Conservation (phyloP, 202 grass and related monocot species). For the Tripidium arundinaceum region DNA sequence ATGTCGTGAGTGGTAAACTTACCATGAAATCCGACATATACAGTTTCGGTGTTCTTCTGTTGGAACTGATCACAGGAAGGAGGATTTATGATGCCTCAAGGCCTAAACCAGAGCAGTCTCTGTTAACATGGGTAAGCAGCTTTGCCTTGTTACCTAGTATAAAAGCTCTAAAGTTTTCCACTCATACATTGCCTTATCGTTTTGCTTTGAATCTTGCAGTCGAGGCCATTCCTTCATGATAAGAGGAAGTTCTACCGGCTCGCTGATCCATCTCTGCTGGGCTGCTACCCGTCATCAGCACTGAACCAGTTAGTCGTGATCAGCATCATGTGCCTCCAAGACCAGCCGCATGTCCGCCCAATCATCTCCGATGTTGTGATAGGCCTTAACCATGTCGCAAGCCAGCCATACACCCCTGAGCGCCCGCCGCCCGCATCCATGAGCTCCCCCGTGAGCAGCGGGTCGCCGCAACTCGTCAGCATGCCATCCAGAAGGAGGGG, state of each 20-base stretch:
- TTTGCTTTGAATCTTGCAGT: slow-evolving; percentile 41
- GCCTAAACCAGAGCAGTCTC: slow-evolving; percentile 54
- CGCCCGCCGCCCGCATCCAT: not conserved
- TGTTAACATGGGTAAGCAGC: slow-evolving; percentile 72
- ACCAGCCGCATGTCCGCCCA: slow-evolving; percentile 82
- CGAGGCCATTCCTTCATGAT: slow-evolving; percentile 70
- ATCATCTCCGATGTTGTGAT: slow-evolving; percentile 67
- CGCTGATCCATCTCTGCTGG: slow-evolving; percentile 61
- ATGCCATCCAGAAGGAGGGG: slow-evolving; percentile 60
- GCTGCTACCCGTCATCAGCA: slow-evolving; percentile 52
- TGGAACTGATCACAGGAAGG: slow-evolving; percentile 89
- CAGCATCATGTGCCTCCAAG: slow-evolving; percentile 88
- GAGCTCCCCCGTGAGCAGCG: slow-evolving; percentile 29
- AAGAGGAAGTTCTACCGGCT: slow-evolving; percentile 63
- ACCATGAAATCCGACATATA: slow-evolving; percentile 96
- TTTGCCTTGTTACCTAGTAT: not conserved
- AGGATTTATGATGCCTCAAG: slow-evolving; percentile 71
- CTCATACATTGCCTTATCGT: not conserved
- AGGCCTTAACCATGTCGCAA: slow-evolving; percentile 64
- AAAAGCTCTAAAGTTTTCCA: not conserved
- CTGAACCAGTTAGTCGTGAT: slow-evolving; percentile 82
- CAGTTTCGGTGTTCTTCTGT: slow-evolving; percentile 86
- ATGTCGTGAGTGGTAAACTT: slow-evolving; percentile 80
- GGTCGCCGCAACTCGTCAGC: slow-evolving; percentile 26
- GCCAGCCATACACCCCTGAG: slow-evolving; percentile 52